Evolutionary conservation across 2,329 filamentous ascomycete species (phyloP).

Genomic region (Diaporthe caulivora): DNA sequence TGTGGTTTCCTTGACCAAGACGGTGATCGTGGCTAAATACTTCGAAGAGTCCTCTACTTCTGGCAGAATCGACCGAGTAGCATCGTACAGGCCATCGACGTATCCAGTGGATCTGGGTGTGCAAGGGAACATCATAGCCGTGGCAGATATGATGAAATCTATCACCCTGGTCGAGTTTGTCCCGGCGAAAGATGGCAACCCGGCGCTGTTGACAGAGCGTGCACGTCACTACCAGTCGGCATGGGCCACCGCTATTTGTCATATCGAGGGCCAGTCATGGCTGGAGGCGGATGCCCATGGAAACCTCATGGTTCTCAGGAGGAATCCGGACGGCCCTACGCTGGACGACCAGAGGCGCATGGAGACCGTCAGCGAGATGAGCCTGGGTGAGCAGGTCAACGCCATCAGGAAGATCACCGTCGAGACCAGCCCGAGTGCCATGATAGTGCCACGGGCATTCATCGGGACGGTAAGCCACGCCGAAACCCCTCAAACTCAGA

Average conservation of each 20-base stretch:
- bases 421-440: constrained; percentile 70
- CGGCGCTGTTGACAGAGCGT: constrained; percentile 76
- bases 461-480: constrained; percentile 80
- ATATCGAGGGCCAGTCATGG: constrained; percentile 80
- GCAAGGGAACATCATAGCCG: constrained; percentile 79
- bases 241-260: constrained; percentile 84
- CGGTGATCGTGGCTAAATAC: constrained; percentile 73
- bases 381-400: constrained; percentile 94
- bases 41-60: constrained; percentile 66
- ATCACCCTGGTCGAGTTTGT: constrained; percentile 82
- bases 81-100: constrained; percentile 84
- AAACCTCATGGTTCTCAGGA: constrained; percentile 84
- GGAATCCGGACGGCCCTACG: constrained; percentile 79
- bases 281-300: constrained; percentile 89
- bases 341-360: constrained; percentile 79
- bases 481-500: neutral
- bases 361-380: constrained; percentile 82
- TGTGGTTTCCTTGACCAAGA: constrained; percentile 90
- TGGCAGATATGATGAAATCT: constrained; percentile 95
- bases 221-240: constrained; percentile 84
- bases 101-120: constrained; percentile 86
- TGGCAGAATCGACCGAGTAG: constrained; percentile 75
- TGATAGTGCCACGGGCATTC: constrained; percentile 86
- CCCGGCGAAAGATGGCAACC: constrained; percentile 66
- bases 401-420: constrained; percentile 82